Evolutionary conservation across 1,284 basidiomycete genomes (phyloP).

Genomic region (Schizophyllum amplum): DNA sequence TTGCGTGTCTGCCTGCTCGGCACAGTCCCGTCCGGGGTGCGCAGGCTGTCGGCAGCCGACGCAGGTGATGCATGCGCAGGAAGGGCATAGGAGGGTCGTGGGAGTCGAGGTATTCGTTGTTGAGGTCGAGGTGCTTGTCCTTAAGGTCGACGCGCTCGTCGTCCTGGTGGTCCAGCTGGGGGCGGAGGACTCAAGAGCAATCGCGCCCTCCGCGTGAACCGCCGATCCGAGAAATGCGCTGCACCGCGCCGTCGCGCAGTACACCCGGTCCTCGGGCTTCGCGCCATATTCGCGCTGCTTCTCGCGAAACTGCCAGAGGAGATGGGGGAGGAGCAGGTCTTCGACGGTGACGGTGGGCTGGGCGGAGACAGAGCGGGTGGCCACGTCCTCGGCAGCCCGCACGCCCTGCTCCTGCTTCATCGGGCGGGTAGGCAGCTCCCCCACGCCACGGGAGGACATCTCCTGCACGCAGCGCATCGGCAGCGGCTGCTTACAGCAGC

Average conservation of each 20-base stretch:
- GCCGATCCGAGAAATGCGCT: slow-evolving; percentile 5
- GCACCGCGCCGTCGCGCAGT: slow-evolving; percentile 10
- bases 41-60: background rate
- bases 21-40: background rate
- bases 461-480: too few relatives aligned
- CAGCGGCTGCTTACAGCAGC: slow-evolving; percentile 9
- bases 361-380: too few relatives aligned
- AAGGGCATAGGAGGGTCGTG: too few relatives aligned
- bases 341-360: slow-evolving; percentile 3
- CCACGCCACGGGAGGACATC: too few relatives aligned
- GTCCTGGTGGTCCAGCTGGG: background rate
- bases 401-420: too few relatives aligned
- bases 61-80: background rate
- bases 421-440: too few relatives aligned
- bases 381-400: too few relatives aligned
- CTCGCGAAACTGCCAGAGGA: background rate
- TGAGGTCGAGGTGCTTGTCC: too few relatives aligned
- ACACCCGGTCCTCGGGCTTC: slow-evolving; percentile 6
- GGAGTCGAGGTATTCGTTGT: too few relatives aligned
- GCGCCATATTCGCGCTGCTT: slow-evolving; percentile 10
- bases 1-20: background rate
- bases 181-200: slow-evolving; percentile 4
- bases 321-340: background rate
- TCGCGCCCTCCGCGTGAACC: slow-evolving; percentile 2
- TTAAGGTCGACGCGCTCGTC: background rate